phyloP scores from a whole-genome alignment of 176 grass and related monocot genomes.

The Oryza coarctata region DNA sequence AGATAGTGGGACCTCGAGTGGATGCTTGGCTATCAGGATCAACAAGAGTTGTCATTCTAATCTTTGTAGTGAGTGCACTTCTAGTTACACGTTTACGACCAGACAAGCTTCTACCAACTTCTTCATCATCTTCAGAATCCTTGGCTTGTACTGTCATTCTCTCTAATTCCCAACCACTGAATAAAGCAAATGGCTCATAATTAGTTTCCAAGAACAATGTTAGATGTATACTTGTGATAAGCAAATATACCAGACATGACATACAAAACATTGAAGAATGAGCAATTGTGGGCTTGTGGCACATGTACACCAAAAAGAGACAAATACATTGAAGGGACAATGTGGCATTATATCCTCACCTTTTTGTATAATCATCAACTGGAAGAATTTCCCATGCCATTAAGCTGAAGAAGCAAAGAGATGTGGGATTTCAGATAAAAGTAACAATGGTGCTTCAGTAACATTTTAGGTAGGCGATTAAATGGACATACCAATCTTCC shows the following conservation, averaged over 20 bases:
- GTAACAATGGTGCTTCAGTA: neutral
- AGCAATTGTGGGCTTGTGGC: neutral
- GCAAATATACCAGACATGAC: neutral
- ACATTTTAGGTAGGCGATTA: neutral
- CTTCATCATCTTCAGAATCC: slow-evolving; percentile 71
- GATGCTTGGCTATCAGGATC: slow-evolving; percentile 21
- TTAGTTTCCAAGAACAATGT: slow-evolving; percentile 1
- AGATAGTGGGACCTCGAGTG: neutral
- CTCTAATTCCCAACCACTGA: slow-evolving; percentile 72
- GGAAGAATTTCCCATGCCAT: slow-evolving; percentile 69
- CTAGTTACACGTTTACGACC: slow-evolving; percentile 22
- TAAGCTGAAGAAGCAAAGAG: slow-evolving; percentile 48
- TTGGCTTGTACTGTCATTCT: slow-evolving; percentile 60
- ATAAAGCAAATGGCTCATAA: slow-evolving; percentile 28
- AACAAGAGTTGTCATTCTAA: slow-evolving; percentile 7
- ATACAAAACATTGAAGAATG: neutral
- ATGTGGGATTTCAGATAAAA: slow-evolving; percentile 8
- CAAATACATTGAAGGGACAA: neutral
- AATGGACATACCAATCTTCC: slow-evolving; percentile 61
- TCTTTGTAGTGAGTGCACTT: neutral
- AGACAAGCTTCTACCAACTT: slow-evolving; percentile 35
- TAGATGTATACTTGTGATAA: neutral
- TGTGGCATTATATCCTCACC: slow-evolving; percentile 31
- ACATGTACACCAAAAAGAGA: neutral
- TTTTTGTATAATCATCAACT: slow-evolving; percentile 59